Conservation (phyloP, 1,139 yeast genomes). For the Saccharomyces hybrid region DNA sequence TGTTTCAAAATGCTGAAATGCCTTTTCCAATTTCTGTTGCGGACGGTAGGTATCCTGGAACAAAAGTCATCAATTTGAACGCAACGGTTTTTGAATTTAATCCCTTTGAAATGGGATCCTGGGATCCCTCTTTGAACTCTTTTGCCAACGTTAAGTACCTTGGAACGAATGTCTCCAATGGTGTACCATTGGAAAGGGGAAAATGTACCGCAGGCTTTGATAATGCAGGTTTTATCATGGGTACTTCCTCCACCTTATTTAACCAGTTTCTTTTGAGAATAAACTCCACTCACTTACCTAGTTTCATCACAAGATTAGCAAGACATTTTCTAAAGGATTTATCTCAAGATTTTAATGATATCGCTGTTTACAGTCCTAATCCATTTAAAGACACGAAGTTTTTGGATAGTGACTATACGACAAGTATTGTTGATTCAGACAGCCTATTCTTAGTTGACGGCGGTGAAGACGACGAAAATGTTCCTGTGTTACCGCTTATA, state of each 20-base stretch:
- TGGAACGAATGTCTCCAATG: constrained; percentile 56
- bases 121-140: constrained; percentile 67
- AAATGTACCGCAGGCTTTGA: constrained; percentile 59
- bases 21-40: constrained; percentile 79
- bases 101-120: constrained; percentile 78
- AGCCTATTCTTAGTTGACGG: constrained; percentile 68
- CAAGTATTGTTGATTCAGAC: constrained; percentile 34
- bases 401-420: constrained; percentile 31
- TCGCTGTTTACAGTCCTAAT: constrained; percentile 64
- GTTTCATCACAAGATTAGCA: constrained; percentile 42
- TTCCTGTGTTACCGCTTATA: constrained; percentile 68
- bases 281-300: constrained; percentile 43
- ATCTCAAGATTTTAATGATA: constrained; percentile 47
- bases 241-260: constrained; percentile 71
- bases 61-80: constrained; percentile 46
- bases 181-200: constrained; percentile 36
- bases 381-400: constrained; percentile 45
- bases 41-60: constrained; percentile 65
- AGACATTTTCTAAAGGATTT: constrained; percentile 38
- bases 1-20: constrained; percentile 51
- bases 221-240: constrained; percentile 65
- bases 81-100: constrained; percentile 70
- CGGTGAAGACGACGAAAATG: constrained; percentile 70
- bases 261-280: constrained; percentile 34
- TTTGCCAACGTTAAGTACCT: constrained; percentile 61